phyloP scores from a whole-genome alignment of 2,329 filamentous ascomycete species.

The Neophaeococcomyces mojaviensis region DNA sequence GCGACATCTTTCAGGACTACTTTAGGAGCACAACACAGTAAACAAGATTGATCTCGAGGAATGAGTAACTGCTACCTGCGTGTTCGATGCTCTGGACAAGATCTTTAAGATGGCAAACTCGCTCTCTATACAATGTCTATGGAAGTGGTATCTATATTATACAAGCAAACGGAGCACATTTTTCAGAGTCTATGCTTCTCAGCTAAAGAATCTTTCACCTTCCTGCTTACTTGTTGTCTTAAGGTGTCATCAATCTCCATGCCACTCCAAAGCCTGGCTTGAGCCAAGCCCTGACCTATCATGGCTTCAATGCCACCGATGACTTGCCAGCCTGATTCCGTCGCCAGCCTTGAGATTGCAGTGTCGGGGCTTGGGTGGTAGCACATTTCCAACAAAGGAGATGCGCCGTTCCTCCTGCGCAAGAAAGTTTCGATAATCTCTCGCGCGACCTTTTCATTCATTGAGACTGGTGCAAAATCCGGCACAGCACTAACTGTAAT shows the following conservation, averaged over 20 bases:
- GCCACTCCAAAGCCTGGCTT: slow-evolving; percentile 57
- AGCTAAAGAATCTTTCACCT: not conserved
- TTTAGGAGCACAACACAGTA: no score
- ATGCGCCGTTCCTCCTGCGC: slow-evolving; percentile 48
- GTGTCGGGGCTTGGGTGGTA: slow-evolving; percentile 69
- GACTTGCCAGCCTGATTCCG: slow-evolving; percentile 60
- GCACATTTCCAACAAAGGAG: slow-evolving; percentile 68
- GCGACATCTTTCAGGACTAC: no score
- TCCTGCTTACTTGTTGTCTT: slow-evolving; percentile 5
- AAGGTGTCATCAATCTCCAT: slow-evolving; percentile 42
- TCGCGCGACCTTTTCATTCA: slow-evolving; percentile 55
- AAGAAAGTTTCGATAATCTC: slow-evolving; percentile 40
- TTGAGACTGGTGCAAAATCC: slow-evolving; percentile 62
- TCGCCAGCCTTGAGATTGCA: slow-evolving; percentile 54
- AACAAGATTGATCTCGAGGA: no score
- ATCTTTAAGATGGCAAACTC: no score
- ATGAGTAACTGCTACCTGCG: no score
- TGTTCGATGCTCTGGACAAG: no score
- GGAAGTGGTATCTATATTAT: not conserved
- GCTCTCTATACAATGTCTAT: no score
- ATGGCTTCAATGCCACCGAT: slow-evolving; percentile 69
- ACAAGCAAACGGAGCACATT: not conserved
- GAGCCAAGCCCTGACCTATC: slow-evolving; percentile 70
- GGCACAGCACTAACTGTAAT: slow-evolving; percentile 69
- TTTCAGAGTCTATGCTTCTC: slow-evolving; percentile 2